Evolutionary conservation across 805 yeast genomes (phyloP).

Genomic region (Wickerhamiella qilinensis): DNA sequence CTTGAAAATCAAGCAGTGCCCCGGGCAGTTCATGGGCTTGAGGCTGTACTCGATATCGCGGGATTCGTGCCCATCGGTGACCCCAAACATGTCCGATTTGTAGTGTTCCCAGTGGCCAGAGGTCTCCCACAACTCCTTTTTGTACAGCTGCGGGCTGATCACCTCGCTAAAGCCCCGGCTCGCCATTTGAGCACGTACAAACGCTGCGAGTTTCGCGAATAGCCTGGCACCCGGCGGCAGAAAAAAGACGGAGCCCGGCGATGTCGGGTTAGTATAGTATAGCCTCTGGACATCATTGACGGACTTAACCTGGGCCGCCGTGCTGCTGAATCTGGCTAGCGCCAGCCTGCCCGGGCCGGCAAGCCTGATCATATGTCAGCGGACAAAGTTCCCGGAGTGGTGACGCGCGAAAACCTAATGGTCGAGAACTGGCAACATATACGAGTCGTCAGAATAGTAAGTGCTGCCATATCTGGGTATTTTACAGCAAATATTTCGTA

Average conservation of each 20-base stretch:
- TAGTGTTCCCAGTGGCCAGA: constrained; percentile 96
- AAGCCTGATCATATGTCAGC: too few species aligned
- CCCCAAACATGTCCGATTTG: constrained; percentile 85
- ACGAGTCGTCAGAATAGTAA: too few species aligned
- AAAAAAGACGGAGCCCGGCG: constrained; percentile 89
- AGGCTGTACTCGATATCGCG: constrained; percentile 46
- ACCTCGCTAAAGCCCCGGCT: constrained; percentile 82
- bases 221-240: constrained; percentile 84
- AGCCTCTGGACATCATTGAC: constrained; percentile 55
- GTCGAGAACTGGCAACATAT: too few species aligned
- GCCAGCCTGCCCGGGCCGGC: too few species aligned
- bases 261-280: constrained; percentile 58
- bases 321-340: too few species aligned
- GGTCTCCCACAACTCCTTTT: constrained; percentile 67
- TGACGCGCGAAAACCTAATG: too few species aligned
- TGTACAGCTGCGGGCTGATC: constrained; percentile 77
- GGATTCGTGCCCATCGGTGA: constrained; percentile 31
- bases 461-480: too few species aligned
- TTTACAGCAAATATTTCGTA: too few species aligned
- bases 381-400: too few species aligned
- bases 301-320: too few species aligned
- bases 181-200: constrained; percentile 73
- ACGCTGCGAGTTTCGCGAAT: constrained; percentile 59
- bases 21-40: constrained; percentile 89
- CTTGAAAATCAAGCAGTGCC: constrained; percentile 88